Conservation (phyloP, 2,329 filamentous ascomycete genomes). For the Phialophora expanda region DNA sequence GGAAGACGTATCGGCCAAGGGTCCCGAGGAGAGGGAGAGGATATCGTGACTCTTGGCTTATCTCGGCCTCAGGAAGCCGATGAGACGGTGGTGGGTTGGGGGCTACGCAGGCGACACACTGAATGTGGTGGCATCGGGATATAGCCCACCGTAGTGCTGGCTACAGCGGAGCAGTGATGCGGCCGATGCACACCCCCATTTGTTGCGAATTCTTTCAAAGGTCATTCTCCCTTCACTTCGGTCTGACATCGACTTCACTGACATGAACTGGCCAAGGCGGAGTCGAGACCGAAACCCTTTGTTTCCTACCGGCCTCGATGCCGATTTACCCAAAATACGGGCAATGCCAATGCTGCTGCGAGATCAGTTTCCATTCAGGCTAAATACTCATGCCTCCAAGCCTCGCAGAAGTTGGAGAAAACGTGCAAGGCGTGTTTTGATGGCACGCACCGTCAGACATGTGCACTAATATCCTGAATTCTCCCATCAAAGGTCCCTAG, state of each 20-base stretch:
- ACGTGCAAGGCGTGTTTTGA: neutral
- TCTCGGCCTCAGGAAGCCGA: constrained; percentile 10
- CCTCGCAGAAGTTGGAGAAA: constrained; percentile 8
- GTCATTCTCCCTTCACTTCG: neutral
- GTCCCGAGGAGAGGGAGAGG: neutral
- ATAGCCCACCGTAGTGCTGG: constrained; percentile 1
- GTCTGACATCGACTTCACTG: neutral
- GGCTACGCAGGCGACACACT: neutral
- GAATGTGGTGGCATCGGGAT: neutral
- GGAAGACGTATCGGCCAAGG: neutral
- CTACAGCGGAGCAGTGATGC: neutral
- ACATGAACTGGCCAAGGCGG: neutral
- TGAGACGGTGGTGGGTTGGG: neutral
- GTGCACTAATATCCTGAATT: neutral
- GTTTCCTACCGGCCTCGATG: neutral
- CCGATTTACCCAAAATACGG: constrained; percentile 1
- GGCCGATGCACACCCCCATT: neutral
- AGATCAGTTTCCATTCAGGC: neutral
- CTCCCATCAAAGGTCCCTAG: neutral
- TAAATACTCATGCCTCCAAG: constrained; percentile 8
- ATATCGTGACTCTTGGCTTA: neutral
- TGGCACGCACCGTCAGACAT: neutral
- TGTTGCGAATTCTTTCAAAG: neutral
- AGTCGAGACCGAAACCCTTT: neutral
- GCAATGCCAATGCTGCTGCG: constrained; percentile 3